These are phyloP conservation scores for Telopea speciosissima DNA, from an alignment of 177 flowering plant genomes.

Conservation along the genomic window DNA sequence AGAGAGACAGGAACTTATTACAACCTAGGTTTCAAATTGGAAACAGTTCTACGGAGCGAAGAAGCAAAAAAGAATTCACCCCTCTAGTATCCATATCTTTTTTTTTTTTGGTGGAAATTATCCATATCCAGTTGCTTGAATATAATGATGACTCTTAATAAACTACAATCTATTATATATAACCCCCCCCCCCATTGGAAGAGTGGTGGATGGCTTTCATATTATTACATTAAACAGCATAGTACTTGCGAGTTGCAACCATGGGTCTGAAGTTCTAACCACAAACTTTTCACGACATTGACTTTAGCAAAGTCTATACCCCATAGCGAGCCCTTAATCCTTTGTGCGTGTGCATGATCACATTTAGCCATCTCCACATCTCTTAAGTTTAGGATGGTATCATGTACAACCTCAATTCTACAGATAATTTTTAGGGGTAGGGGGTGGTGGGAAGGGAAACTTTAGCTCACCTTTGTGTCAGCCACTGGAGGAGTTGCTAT, in stretches of 20 bases:
- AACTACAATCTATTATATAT: no score
- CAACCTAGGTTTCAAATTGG: not conserved
- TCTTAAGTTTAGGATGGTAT: not conserved
- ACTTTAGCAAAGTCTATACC: no score
- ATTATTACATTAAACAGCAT: not conserved
- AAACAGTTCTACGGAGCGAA: not conserved
- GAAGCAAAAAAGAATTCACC: not conserved
- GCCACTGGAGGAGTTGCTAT: constrained; percentile 62
- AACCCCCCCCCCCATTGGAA: not conserved
- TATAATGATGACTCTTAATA: not conserved
- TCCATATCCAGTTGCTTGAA: no score
- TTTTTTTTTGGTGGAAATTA: no score
- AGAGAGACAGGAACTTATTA: not conserved
- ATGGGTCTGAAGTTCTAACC: no score
- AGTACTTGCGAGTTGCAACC: not conserved
- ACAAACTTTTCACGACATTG: no score
- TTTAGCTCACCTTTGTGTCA: constrained; percentile 51
- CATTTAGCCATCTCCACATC: not conserved
- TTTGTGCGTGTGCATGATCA: not conserved
- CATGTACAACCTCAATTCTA: not conserved
- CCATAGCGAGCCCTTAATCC: no score
- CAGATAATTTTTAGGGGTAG: not conserved
- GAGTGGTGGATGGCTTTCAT: not conserved
- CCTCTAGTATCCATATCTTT: not conserved
- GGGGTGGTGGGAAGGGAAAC: no score